phyloP scores from a whole-genome alignment of 1,139 yeast genomes.

The Cylindricascospora bacillispora region DNA sequence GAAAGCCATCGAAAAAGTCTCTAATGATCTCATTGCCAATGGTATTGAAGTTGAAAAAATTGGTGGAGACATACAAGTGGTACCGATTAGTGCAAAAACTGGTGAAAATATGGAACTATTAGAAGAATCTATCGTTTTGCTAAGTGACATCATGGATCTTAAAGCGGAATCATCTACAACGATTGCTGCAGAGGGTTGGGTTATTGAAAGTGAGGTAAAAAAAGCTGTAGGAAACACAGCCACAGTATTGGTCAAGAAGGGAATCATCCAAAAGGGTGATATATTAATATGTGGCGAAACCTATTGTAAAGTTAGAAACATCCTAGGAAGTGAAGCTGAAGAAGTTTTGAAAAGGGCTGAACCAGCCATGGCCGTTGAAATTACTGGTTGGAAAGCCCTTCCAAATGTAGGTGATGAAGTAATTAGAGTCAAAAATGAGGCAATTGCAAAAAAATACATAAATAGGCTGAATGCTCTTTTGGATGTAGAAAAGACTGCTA shows the following conservation, averaged over 20 bases:
- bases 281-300: conserved; percentile 75
- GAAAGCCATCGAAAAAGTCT: conserved; percentile 37
- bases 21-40: conserved; percentile 61
- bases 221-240: conserved; percentile 82
- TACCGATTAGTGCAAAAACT: conserved; percentile 78
- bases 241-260: conserved; percentile 70
- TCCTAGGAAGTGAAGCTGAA: conserved; percentile 51
- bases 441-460: conserved; percentile 62
- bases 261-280: conserved; percentile 58
- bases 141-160: conserved; percentile 73
- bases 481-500: conserved; percentile 47
- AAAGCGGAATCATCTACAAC: conserved; percentile 46
- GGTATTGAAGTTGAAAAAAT: conserved; percentile 82
- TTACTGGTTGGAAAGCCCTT: conserved; percentile 88
- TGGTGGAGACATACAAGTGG: conserved; percentile 93
- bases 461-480: conserved; percentile 46
- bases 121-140: conserved; percentile 78
- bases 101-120: conserved; percentile 76
- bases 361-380: conserved; percentile 86
- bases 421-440: conserved; percentile 63
- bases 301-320: conserved; percentile 74
- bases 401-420: conserved; percentile 89
- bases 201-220: conserved; percentile 72
- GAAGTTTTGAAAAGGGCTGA: conserved; percentile 45
- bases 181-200: conserved; percentile 69